Evolutionary conservation across 208 protist species (phyloP).

Genomic region (Trypanosoma cruzi): DNA sequence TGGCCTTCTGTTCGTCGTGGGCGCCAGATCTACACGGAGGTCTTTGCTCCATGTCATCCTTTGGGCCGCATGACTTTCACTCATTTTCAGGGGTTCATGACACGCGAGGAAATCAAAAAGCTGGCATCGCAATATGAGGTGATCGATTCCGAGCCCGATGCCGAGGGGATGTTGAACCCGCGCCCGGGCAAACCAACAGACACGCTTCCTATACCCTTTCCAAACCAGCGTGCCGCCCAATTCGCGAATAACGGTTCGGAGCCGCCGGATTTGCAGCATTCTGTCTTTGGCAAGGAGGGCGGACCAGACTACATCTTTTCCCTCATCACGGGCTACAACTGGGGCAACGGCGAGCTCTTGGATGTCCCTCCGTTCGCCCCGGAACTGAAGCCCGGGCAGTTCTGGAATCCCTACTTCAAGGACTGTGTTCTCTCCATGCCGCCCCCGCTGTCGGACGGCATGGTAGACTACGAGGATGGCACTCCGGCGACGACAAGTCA

Average conservation of each 20-base stretch:
- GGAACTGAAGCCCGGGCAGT: constrained; percentile 88
- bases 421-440: constrained; percentile 98
- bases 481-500: constrained; percentile 96
- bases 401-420: constrained; percentile 99
- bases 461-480: constrained; percentile 98
- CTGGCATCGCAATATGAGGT: constrained; percentile 93
- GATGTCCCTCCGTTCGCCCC: constrained; percentile 83
- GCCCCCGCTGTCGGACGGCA: constrained; percentile 94
- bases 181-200: constrained; percentile 97
- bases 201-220: constrained; percentile 96
- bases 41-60: constrained; percentile 97
- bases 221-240: constrained; percentile 97
- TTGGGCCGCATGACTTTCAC: constrained; percentile 97
- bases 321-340: constrained; percentile 97
- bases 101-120: constrained; percentile 96
- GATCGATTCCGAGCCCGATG: constrained; percentile 95
- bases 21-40: constrained; percentile 97
- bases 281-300: constrained; percentile 95
- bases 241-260: constrained; percentile 97
- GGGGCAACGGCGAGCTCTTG: constrained; percentile 93
- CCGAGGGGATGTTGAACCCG: constrained; percentile 96
- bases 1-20: constrained; percentile 95
- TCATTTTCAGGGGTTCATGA: constrained; percentile 97
- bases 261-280: constrained; percentile 97
- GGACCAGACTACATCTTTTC: constrained; percentile 98